Evolutionary conservation across 148 eudicot genomes (phyloP), one percentile per base, ranked within the genome.

Genomic region (Agrostemma githago): DNA sequence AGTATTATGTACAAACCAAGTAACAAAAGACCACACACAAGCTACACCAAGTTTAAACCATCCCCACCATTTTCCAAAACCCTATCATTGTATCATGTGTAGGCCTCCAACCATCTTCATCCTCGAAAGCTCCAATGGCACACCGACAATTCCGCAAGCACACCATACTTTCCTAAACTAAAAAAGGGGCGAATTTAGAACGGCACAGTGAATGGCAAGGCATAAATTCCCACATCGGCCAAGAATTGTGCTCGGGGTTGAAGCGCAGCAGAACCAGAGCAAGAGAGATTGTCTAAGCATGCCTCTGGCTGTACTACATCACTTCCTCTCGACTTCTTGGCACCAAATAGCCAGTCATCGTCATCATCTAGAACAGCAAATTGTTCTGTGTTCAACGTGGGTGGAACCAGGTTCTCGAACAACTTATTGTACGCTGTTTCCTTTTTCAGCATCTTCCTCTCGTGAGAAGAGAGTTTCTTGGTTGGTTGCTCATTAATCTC

Each of bases 181-280:
- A 69, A 3, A 21, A 48, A 34, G 4, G 8, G 5, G 9, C 8
- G 11, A 54, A 15, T n/a, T 87, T 83, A 90, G 73, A 84, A 90
- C 2, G 96, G 96, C 26, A 88, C 85, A 2, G 91, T 82, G 57
- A 61, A 90, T 5, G 96, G 96, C 60, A 90, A 59, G 2, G 92
- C 96, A 57, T 83, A 83, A 4, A 86, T 20, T 54, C 80, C 88
- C 38, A 67, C 92, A 41, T 86, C 86, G 0, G 81, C 71, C 80
- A 90, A 77, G 69, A 75, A 82, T 17, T 66, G 83, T 0, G 89
- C 88, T 6, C 80, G 83, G 0, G 96, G 89, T 72, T 81, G 82
- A 48, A 83, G 64, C 39, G 72, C 58, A 70, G 76, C 71, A 54
- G 77, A 66, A 1, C 70, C 69, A 6, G 70, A 67, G 46, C 80